phyloP scores from a whole-genome alignment of 169 alveolate species.

The Eimeria mitis region DNA sequence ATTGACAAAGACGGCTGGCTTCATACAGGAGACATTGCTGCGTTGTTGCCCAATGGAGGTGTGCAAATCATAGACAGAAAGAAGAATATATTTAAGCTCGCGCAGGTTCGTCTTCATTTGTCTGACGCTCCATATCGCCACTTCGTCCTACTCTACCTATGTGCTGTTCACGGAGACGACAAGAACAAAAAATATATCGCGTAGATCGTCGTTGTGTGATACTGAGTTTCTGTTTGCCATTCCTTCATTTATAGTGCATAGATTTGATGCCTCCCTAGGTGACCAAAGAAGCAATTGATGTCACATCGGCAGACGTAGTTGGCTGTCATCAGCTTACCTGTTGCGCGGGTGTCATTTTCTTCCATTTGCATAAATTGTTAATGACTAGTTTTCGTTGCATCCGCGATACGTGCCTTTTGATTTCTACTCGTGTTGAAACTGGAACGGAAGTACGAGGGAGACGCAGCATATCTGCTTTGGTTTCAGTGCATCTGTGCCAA shows the following conservation, averaged over 20 bases:
- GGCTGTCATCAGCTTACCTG: neutral
- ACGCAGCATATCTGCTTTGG: neutral
- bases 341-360: neutral
- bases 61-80: conserved; percentile 96
- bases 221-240: neutral
- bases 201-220: too few relatives aligned
- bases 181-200: too few relatives aligned
- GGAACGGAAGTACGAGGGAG: neutral
- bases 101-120: conserved; percentile 86
- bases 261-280: neutral
- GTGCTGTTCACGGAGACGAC: neutral
- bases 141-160: neutral
- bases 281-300: neutral
- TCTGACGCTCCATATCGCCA: neutral
- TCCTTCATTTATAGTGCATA: neutral
- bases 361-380: neutral
- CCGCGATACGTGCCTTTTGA: neutral
- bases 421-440: neutral
- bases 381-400: neutral
- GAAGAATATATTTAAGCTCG: conserved; percentile 97
- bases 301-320: neutral
- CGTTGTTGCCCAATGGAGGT: conserved; percentile 76
- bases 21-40: conserved; percentile 96
- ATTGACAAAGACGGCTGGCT: conserved; percentile 95
- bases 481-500: neutral